Conservation (phyloP, 2,329 filamentous ascomycete species). For the Fusarium sp. region DNA sequence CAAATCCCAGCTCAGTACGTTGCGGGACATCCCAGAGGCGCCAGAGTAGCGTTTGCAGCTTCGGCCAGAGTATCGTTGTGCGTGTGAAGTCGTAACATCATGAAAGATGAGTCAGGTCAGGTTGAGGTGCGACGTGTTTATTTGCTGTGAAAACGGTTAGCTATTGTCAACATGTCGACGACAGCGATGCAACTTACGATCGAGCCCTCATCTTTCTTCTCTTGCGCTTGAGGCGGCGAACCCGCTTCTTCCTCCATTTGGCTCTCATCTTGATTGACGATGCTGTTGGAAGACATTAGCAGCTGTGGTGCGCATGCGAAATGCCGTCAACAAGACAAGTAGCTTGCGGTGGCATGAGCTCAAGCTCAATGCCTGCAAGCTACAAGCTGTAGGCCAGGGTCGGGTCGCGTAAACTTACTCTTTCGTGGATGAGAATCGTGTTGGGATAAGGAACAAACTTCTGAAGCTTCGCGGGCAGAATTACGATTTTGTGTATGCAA, state of each 20-base stretch:
- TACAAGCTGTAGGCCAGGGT: slow-evolving; percentile 9
- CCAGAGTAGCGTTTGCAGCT: slow-evolving; percentile 34
- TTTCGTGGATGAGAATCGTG: slow-evolving; percentile 59
- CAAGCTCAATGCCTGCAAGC: slow-evolving; percentile 19
- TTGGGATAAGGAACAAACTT: slow-evolving; percentile 55
- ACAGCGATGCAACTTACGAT: slow-evolving; percentile 72
- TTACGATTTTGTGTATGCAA: slow-evolving; percentile 46
- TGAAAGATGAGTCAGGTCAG: slow-evolving; percentile 61
- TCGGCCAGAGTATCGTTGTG: slow-evolving; percentile 42
- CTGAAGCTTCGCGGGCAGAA: slow-evolving; percentile 41
- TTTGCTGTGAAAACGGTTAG: slow-evolving; percentile 64
- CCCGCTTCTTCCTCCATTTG: slow-evolving; percentile 99
- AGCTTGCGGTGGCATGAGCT: slow-evolving; percentile 17
- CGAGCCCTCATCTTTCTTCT: slow-evolving; percentile 99
- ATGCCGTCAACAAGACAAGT: background rate
- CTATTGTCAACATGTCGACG: slow-evolving; percentile 7
- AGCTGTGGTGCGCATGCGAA: slow-evolving; percentile 5
- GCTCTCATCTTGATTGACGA: slow-evolving; percentile 78
- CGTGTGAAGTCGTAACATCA: slow-evolving; percentile 51
- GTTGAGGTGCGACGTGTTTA: slow-evolving; percentile 72
- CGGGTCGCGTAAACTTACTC: slow-evolving; percentile 44
- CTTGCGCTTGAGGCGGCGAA: slow-evolving; percentile 99
- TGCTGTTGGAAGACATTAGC: slow-evolving; percentile 41
- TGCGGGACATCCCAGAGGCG: slow-evolving; percentile 33
- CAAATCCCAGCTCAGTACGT: slow-evolving; percentile 38